phyloP scores from a whole-genome alignment of 108 stramenopile species.

The Fragilaria crotonensis region DNA sequence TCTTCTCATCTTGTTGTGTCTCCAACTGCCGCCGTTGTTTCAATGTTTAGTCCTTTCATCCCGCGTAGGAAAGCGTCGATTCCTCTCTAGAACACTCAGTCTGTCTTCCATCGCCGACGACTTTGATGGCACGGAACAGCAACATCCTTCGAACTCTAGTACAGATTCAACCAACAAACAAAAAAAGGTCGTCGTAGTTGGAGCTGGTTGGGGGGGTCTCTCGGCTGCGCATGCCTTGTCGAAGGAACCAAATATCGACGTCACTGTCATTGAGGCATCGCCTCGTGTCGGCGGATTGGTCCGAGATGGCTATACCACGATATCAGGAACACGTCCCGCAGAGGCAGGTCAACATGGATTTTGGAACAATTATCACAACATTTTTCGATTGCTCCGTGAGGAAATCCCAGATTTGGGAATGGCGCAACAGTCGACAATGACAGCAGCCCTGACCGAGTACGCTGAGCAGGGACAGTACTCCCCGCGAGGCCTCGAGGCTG shows the following conservation, averaged over 20 bases:
- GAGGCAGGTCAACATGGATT: slow-evolving; percentile 84
- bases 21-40: no score
- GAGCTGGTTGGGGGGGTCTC: slow-evolving; percentile 81
- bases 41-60: no score
- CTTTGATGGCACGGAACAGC: no score
- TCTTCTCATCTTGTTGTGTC: no score
- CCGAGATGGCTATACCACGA: slow-evolving; percentile 59
- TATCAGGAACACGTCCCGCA: slow-evolving; percentile 27
- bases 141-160: no score
- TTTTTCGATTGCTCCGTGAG: slow-evolving; percentile 44
- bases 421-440: slow-evolving; percentile 10
- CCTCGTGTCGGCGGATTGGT: slow-evolving; percentile 71
- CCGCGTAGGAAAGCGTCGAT: no score
- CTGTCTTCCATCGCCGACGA: no score
- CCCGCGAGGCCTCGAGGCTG: slow-evolving; percentile 53
- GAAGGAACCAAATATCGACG: slow-evolving; percentile 19
- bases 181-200: slow-evolving; percentile 65
- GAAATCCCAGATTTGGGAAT: slow-evolving; percentile 14
- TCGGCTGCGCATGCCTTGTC: slow-evolving; percentile 60
- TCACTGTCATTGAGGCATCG: slow-evolving; percentile 66
- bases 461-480: slow-evolving; percentile 74
- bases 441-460: slow-evolving; percentile 50
- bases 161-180: slow-evolving; percentile 3
- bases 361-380: slow-evolving; percentile 75
- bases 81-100: no score